Evolutionary conservation across 1,139 yeast species (phyloP), one percentile per base, ranked within the genome.

Genomic region (Pichia inconspicua): DNA sequence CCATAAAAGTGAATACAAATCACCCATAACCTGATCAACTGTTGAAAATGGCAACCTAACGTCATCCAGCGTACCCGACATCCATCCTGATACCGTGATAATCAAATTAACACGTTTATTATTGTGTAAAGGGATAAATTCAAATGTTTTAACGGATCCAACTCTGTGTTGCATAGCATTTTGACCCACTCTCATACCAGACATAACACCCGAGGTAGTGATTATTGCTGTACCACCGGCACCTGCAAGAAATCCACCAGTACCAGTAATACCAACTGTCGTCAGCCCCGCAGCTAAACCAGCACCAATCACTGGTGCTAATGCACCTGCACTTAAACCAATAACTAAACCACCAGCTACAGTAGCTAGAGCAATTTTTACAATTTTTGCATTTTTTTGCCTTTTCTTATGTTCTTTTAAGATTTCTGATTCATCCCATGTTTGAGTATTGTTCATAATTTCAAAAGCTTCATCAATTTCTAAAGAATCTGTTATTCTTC

Each of bases 221-320:
- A 94, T 95, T 39, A 90, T 77, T 0, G 96, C 90, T 12, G 97
- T 87, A 41, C 99, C 98, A 28, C 97, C 98, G 1, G 94, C 88
- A 43, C 98, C 98, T 0, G 97, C 97, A 38, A 94, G 70, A 58
- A 94, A 92, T 1, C 95, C 87, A 19, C 88, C 69, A 0, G 98
- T 89, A 22, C 99, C 98, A 1, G 87, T 73, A 28, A 94, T 85
- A 28, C 99, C 99, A 31, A 92, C 80, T 0, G 98, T 92, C 0
- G 97, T 84, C 42, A 94, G 72, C 11, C 98, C 99, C 3, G 98
- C 97, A 2, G 98, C 98, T 28, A 94, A 64, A 58, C 99, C 98
- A 1, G 97, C 97, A 42, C 98, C 98, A 60, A 94, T 94, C 5
- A 94, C 96, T 0, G 99, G 99, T 0, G 98, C 98, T 45, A 94